These are phyloP conservation scores for Alternaria novae-zelandiae DNA, from an alignment of 2,329 filamentous ascomycete species.

Conservation along the genomic window DNA sequence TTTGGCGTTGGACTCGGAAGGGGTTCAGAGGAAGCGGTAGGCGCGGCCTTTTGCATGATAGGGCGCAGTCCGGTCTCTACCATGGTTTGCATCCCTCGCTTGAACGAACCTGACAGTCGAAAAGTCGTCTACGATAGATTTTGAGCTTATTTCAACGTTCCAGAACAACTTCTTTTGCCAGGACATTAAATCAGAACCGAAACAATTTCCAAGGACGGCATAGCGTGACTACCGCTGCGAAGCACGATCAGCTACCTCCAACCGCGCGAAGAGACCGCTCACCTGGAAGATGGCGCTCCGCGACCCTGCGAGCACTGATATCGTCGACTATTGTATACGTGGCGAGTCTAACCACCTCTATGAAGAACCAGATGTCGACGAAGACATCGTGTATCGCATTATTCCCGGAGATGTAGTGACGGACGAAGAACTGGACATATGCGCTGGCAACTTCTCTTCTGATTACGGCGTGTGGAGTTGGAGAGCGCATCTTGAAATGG, in stretches of 20 bases:
- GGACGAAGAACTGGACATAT: not conserved
- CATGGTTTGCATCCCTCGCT: not conserved
- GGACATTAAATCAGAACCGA: not conserved
- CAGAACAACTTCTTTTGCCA: not conserved
- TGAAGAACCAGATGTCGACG: conserved; percentile 8
- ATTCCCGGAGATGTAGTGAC: conserved; percentile 5
- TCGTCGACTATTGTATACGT: conserved; percentile 4
- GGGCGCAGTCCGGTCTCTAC: not conserved
- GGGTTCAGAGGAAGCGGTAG: not conserved
- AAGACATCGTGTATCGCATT: conserved; percentile 7
- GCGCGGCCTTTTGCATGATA: not conserved
- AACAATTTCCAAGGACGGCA: not conserved
- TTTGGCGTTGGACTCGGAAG: not conserved
- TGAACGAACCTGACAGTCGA: not conserved
- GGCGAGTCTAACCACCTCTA: not conserved
- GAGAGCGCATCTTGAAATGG: not conserved
- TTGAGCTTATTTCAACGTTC: not conserved
- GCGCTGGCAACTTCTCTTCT: not conserved
- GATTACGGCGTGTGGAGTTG: conserved; percentile 1
- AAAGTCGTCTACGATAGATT: not conserved
- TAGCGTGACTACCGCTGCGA: not conserved
- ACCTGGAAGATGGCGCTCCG: not conserved
- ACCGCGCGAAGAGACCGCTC: not conserved
- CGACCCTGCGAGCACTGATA: not conserved
- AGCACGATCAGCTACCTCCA: not conserved